Base-by-base conservation (phyloP, 2,329 filamentous ascomycete species). In the Pseudogymnoascus sp. region DNA sequence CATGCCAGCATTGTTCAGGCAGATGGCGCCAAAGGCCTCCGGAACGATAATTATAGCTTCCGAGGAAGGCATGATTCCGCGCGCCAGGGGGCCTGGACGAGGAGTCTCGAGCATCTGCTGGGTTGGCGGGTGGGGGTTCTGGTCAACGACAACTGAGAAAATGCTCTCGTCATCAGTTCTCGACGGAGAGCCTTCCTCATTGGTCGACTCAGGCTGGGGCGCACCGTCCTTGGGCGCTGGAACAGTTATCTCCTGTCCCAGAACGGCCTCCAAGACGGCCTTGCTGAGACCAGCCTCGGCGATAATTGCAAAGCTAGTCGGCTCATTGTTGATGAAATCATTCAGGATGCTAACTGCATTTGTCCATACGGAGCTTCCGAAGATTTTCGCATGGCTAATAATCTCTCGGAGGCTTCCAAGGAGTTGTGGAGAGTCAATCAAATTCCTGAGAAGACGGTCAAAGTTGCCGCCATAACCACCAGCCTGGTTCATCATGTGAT, bases 251-350 rank as follows among this genome's bases (percentile, higher is more conserved):
- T 71, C 67, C 15, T 77, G 78, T 4, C 83, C 81, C 1, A 86
- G 96, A 62, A 97, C 84, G 3, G 93, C 87, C 74, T 93, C 88
- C 13, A 99, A 81, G 64, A 97, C 89, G 61, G 87, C 90, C 73
- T 89, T 89, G 71, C 95, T 93, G 69, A 99, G 83, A 21, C 92
- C 92, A 61, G 95, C 93, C 76, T 99, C 95, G 13, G 91, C 91
- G 68, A 99, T 95, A 23, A 96, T 91, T 28, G 91, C 89, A 74
- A 96, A 99, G 75, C 95, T 99, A 0, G 95, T 99, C 0, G 95
- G 95, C 71, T 99, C 95, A 72, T 97, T 97, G 76, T 99, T 96
- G 70, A 99, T 96, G 75, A 99, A 99, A 70, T 91, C 93, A 72
- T 91, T 95, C 61, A 99, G 80, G 64, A 97, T 93, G 63, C 88